These are phyloP conservation scores for Coemansia sp. DNA, from an alignment of 192 early-diverging fungal species.

Conservation along the genomic window DNA sequence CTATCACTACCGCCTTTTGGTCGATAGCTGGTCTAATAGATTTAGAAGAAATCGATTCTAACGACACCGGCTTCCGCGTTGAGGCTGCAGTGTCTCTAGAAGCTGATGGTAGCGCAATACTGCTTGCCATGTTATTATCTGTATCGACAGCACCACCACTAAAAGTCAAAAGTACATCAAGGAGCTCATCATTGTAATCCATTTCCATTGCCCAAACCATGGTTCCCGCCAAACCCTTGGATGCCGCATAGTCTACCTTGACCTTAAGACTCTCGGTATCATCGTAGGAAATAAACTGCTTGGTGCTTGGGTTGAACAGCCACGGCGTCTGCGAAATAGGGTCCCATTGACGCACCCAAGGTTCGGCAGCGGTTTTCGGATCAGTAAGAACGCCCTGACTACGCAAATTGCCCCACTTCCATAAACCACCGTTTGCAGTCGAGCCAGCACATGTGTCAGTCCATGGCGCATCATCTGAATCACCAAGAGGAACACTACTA, in stretches of 20 bases:
- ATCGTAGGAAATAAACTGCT: conserved; percentile 63
- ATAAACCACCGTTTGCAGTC: conserved; percentile 54
- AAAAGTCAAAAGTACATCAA: conserved; percentile 7
- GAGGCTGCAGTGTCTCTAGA: background rate
- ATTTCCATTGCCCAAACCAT: conserved; percentile 54
- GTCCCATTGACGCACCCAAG: conserved; percentile 63
- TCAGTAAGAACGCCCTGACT: conserved; percentile 48
- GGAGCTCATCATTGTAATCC: conserved; percentile 48
- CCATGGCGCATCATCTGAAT: conserved; percentile 55
- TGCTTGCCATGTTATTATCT: background rate
- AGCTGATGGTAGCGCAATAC: background rate
- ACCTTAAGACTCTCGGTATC: conserved; percentile 55
- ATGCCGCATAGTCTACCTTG: conserved; percentile 56
- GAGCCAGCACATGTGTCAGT: conserved; percentile 49
- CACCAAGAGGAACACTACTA: conserved; percentile 43
- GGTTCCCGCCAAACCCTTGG: conserved; percentile 53
- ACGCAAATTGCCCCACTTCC: conserved; percentile 61
- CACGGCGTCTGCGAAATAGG: conserved; percentile 58
- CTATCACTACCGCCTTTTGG: too few species aligned
- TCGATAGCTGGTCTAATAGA: too few species aligned
- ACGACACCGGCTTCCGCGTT: too few species aligned
- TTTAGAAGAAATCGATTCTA: too few species aligned
- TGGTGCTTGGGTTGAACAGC: conserved; percentile 60
- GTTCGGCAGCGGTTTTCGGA: conserved; percentile 47
- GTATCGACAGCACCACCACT: background rate